Evolutionary conservation across 75 land plant genomes (phyloP).

Genomic region (Azolla pinnata): DNA sequence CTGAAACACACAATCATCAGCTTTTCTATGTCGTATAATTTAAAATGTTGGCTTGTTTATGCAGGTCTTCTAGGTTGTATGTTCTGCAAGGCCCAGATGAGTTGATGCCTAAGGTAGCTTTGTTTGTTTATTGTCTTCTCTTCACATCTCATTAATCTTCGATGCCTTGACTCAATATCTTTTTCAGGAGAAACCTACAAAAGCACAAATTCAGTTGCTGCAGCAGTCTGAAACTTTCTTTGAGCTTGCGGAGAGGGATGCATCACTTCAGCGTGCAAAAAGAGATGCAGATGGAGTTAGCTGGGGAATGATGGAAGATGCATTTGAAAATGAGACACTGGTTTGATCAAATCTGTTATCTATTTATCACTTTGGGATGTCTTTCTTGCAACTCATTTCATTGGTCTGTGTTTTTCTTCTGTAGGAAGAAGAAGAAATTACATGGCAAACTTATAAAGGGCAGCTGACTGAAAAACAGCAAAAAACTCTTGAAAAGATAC

Average conservation of each 20-base stretch:
- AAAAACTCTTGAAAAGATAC: constrained; percentile 72
- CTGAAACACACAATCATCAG: no score
- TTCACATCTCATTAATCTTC: no score
- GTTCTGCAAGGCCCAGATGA: constrained; percentile 84
- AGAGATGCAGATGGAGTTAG: constrained; percentile 81
- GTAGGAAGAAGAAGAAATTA: constrained; percentile 69
- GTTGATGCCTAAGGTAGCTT: constrained; percentile 71
- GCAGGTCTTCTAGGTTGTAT: constrained; percentile 80
- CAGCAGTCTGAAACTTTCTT: constrained; percentile 28
- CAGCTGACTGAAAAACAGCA: constrained; percentile 84
- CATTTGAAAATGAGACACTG: constrained; percentile 68
- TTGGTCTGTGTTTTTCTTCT: constrained; percentile 31
- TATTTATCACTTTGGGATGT: neutral
- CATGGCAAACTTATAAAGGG: constrained; percentile 93
- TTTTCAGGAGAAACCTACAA: constrained; percentile 33
- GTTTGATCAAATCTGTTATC: constrained; percentile 21
- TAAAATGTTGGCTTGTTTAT: neutral
- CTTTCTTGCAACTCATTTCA: constrained; percentile 1
- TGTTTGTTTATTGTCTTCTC: constrained; percentile 1
- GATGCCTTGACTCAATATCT: no score
- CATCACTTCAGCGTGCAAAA: constrained; percentile 71
- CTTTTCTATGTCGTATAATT: no score
- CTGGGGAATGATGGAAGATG: constrained; percentile 98
- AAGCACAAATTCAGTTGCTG: constrained; percentile 33
- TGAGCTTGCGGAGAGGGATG: constrained; percentile 51